These are phyloP conservation scores for Syncephalis plumigaleata DNA, from an alignment of 371 early-diverging fungal species.

Conservation along the genomic window DNA sequence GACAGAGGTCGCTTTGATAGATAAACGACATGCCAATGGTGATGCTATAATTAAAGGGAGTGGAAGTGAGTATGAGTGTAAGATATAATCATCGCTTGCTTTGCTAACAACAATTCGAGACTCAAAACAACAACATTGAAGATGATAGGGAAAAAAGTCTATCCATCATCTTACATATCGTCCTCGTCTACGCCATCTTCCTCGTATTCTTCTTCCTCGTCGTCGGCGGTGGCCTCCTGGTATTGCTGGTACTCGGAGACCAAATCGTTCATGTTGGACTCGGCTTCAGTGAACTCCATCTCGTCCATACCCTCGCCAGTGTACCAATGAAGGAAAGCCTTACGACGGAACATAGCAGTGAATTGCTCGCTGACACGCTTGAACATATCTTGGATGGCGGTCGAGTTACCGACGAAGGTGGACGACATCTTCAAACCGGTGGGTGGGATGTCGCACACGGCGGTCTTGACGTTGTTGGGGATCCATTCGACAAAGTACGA, in stretches of 20 bases:
- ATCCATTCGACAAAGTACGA: conserved; percentile 99
- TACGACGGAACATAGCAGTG: conserved; percentile 86
- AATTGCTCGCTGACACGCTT: conserved; percentile 96
- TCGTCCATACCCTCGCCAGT: conserved; percentile 97
- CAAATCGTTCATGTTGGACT: conserved; percentile 91
- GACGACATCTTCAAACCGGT: conserved; percentile 92
- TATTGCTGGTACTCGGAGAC: conserved; percentile 98
- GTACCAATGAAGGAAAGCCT: conserved; percentile 97
- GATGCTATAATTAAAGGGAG: no score
- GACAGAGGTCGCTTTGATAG: no score
- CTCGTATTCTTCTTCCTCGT: conserved; percentile 32
- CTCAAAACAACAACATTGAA: no score
- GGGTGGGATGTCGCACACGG: conserved; percentile 97
- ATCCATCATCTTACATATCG: no score
- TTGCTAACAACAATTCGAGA: no score
- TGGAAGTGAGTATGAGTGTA: no score
- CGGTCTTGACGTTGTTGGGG: conserved; percentile 98
- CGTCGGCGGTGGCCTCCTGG: conserved; percentile 79
- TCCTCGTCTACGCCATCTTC: no score
- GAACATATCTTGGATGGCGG: conserved; percentile 97
- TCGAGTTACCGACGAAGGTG: conserved; percentile 98
- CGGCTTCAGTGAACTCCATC: conserved; percentile 91
- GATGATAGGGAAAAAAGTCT: no score
- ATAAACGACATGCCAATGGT: no score
- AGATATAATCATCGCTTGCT: no score